Evolutionary conservation across 2,329 filamentous ascomycete genomes (phyloP).

Genomic region (Polychaeton citri): DNA sequence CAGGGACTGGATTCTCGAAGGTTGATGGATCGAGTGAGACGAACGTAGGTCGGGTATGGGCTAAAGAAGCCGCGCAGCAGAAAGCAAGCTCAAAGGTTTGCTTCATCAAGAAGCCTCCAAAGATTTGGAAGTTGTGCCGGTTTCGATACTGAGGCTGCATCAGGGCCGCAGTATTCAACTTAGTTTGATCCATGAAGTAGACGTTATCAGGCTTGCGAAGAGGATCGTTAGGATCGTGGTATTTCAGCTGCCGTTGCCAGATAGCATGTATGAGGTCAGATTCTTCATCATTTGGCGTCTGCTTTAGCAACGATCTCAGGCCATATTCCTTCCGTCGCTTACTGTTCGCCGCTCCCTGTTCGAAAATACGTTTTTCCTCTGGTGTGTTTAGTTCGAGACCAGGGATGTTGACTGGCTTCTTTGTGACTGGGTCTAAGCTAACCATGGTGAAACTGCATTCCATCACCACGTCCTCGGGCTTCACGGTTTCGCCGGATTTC

Average conservation of each 20-base stretch:
- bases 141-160: constrained; percentile 65
- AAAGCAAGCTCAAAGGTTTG: constrained; percentile 66
- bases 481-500: constrained; percentile 40
- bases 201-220: constrained; percentile 44
- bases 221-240: constrained; percentile 46
- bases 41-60: constrained; percentile 57
- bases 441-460: constrained; percentile 72
- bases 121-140: constrained; percentile 65
- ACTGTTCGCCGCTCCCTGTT: constrained; percentile 52
- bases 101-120: constrained; percentile 61
- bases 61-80: constrained; percentile 58
- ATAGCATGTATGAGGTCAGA: constrained; percentile 59
- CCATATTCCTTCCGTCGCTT: constrained; percentile 51
- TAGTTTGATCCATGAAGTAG: constrained; percentile 48
- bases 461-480: constrained; percentile 50
- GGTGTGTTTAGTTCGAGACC: constrained; percentile 48
- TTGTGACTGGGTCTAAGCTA: constrained; percentile 54
- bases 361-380: constrained; percentile 52
- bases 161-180: constrained; percentile 53
- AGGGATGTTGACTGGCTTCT: constrained; percentile 50
- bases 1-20: constrained; percentile 62
- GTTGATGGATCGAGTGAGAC: constrained; percentile 60
- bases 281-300: constrained; percentile 58
- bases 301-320: constrained; percentile 47
- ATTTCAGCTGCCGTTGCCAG: constrained; percentile 56